Evolutionary conservation across 2,329 filamentous ascomycete genomes (phyloP), one percentile per base, ranked within the genome.

Genomic region (Penicillium sp.): DNA sequence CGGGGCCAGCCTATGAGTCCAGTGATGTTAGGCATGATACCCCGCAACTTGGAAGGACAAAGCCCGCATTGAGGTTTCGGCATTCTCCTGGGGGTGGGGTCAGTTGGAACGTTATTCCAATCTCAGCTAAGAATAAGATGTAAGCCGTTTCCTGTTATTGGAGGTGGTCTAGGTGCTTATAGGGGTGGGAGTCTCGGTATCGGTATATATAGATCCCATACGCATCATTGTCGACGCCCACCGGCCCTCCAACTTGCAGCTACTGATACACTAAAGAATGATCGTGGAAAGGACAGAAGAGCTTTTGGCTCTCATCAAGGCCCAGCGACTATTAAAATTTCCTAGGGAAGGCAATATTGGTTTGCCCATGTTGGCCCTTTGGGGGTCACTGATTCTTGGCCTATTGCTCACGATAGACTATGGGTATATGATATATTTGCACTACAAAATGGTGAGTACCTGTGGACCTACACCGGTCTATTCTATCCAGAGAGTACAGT

Each of bases 391-490:
- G 14, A 33, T 26, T 16, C 16, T 56, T 22, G 19, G 39, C 2
- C 5, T 61, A 2, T 48, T 62, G 7, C 33, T 69, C 5, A 29
- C 61, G 9, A 44, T 56, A 44, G 66, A 69, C 48, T 68, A 70
- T 60, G 60, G 58, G 5, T 56, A 61, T 21, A 70, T 69, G 66
- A 53, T 69, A 14, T 55, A 63, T 49, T 50, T 70, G 22, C 58
- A 67, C 27, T 62, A 58, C 22, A 65, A 62, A 45, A 70, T 70
- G 67, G 68, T 68, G 58, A 49, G 55, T 31, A 26, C 14, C n/a
- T 68, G 58, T 47, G 55, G 26, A 26, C 14, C n/a, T 13, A 26
- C 26, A 6, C 11, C 27, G 9, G 10, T 29, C 27, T 29, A 29
- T 21, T 7, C 9, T 37, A 9, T 9, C n/a, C 35, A 37, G 35